Conservation (phyloP, 371 early-diverging fungal species). For the Mortierella sp. region DNA sequence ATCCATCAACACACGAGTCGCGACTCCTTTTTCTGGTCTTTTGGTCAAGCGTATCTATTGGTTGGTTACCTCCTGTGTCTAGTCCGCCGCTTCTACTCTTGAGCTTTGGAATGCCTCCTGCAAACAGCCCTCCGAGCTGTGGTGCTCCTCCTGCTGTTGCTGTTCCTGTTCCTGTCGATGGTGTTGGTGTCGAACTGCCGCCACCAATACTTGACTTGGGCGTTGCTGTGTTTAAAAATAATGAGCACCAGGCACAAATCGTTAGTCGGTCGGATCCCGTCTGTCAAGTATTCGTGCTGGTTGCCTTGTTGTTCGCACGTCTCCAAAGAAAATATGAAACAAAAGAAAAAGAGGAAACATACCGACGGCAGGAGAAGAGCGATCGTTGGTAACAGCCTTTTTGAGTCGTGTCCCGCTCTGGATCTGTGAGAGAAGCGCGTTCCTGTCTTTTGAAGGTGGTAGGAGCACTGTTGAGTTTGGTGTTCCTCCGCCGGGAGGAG, state of each 20-base stretch:
- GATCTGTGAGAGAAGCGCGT: constrained; percentile 75
- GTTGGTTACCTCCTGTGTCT: constrained; percentile 54
- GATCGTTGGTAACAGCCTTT: constrained; percentile 82
- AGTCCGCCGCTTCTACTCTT: constrained; percentile 61
- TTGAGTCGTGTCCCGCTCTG: constrained; percentile 79
- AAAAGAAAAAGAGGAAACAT: constrained; percentile 19
- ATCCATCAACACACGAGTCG: neutral
- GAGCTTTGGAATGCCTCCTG: constrained; percentile 75
- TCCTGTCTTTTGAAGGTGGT: constrained; percentile 26
- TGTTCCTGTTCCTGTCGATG: neutral
- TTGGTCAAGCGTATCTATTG: neutral
- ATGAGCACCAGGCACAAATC: neutral
- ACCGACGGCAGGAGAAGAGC: constrained; percentile 70
- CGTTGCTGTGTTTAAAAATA: constrained; percentile 25
- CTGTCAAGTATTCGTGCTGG: neutral
- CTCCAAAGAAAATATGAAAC: neutral
- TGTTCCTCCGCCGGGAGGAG: constrained; percentile 14
- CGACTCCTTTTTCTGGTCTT: neutral
- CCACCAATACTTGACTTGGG: constrained; percentile 35
- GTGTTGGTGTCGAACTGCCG: constrained; percentile 16
- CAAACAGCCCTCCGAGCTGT: constrained; percentile 74
- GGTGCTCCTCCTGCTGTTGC: constrained; percentile 27
- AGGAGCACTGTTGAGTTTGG: neutral
- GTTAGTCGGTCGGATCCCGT: neutral
- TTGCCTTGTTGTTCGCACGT: neutral